phyloP scores from a whole-genome alignment of 1,284 basidiomycete species.

The Cystobasidium pallidum region DNA sequence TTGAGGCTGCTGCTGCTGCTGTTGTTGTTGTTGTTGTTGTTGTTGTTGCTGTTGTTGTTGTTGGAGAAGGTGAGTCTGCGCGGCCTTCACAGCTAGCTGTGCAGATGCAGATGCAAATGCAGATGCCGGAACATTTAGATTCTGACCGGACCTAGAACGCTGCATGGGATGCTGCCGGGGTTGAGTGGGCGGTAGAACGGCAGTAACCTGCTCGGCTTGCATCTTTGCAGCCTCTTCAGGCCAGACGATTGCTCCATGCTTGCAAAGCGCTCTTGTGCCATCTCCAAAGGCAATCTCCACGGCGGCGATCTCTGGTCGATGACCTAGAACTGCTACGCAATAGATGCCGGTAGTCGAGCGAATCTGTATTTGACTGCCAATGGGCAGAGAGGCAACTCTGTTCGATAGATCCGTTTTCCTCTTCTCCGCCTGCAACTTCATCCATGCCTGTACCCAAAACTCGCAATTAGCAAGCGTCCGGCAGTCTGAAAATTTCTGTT shows the following conservation, averaged over 20 bases:
- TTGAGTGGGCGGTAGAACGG: not conserved
- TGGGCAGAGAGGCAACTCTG: conserved; percentile 13
- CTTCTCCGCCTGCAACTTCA: conserved; percentile 32
- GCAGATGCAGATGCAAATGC: too few relatives aligned
- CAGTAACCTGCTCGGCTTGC: conserved; percentile 12
- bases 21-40: not conserved
- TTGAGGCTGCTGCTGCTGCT: not conserved
- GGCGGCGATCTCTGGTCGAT: conserved; percentile 21
- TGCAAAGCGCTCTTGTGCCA: conserved; percentile 36
- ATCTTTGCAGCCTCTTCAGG: conserved; percentile 26
- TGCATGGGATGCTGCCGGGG: conserved; percentile 25
- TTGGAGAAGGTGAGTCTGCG: conserved; percentile 1
- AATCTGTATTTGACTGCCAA: conserved; percentile 34
- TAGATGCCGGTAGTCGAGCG: conserved; percentile 40
- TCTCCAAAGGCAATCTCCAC: conserved; percentile 41
- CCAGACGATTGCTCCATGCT: conserved; percentile 44
- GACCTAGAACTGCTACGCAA: conserved; percentile 15
- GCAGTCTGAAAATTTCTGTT: not conserved
- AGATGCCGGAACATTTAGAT: too few relatives aligned
- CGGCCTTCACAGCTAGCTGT: not conserved
- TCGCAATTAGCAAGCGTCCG: not conserved
- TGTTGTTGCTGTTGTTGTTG: not conserved
- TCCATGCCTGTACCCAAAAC: conserved; percentile 21
- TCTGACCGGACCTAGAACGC: conserved; percentile 13
- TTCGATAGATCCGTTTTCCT: conserved; percentile 30